Evolutionary conservation across 805 yeast species (phyloP).

Genomic region (Tetrapisispora pingtungensis): DNA sequence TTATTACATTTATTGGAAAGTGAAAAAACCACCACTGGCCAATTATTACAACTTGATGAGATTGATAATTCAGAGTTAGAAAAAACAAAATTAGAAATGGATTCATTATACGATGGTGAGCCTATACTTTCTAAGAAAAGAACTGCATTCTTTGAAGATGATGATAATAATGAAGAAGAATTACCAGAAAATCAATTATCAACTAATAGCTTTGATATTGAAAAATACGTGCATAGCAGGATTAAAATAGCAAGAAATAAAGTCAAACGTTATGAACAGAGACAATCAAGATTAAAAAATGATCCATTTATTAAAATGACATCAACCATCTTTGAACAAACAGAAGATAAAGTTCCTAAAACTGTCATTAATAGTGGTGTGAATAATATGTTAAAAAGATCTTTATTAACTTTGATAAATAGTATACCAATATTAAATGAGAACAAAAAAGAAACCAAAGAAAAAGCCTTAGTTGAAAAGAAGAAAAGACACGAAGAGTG

Average conservation of each 20-base stretch:
- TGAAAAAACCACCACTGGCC: background rate
- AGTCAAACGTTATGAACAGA: conserved; percentile 21
- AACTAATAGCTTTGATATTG: conserved; percentile 40
- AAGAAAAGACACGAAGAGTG: conserved; percentile 11
- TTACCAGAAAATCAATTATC: background rate
- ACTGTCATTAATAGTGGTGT: conserved; percentile 7
- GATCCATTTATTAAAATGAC: conserved; percentile 24
- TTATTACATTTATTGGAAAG: conserved; percentile 30
- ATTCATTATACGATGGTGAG: conserved; percentile 7
- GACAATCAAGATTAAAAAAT: conserved; percentile 11
- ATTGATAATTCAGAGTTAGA: conserved; percentile 4
- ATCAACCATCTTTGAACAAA: background rate
- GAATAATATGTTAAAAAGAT: conserved; percentile 8
- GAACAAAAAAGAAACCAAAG: conserved; percentile 16
- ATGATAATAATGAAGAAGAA: background rate
- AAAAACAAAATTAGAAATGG: conserved; percentile 11
- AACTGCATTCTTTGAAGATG: conserved; percentile 1
- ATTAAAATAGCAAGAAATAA: conserved; percentile 29
- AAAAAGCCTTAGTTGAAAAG: conserved; percentile 28
- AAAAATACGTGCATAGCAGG: conserved; percentile 45
- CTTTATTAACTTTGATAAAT: conserved; percentile 11
- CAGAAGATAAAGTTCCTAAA: conserved; percentile 6
- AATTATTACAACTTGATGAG: conserved; percentile 4
- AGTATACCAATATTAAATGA: conserved; percentile 11
- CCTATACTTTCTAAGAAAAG: conserved; percentile 2